Evolutionary conservation across 306 rosid species (phyloP), one percentile per base, ranked within the genome.

Genomic region (Ceratonia siliqua): DNA sequence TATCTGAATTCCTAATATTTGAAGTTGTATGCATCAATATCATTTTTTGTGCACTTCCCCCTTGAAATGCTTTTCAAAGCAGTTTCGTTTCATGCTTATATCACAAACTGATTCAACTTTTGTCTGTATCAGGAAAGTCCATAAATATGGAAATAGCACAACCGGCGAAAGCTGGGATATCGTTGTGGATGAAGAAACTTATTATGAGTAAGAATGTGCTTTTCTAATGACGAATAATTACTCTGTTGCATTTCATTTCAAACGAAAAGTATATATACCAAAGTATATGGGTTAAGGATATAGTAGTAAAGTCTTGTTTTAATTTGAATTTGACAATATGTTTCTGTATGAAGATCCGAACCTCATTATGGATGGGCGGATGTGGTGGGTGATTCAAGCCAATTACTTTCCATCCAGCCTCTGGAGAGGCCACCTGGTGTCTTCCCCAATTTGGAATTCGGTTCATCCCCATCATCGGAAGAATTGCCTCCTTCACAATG

Each of bases 291-390:
- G 33, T 49, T 33, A 50, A 27, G 18, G 33, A 25, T 41, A 45
- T 64, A 45, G 2, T 32, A 12, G 28, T 45, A n/a, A 8, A 3
- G 41, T 62, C 27, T 38, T 9, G 33, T 45, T 35, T 56, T 27
- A 28, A 49, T 74, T 64, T 76, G 50, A 70, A 33, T 72, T 59
- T 71, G 78, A 63, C 55, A 41, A 13, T 55, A 6, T n/a, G 32
- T 76, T 5, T 53, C 22, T 65, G 43, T 48, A 62, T 83, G 64
- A 68, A 94, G 98, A 93, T 94, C 97, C 4, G 96, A 90, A 65
- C 98, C 98, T 69, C 97, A 94, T 75, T 90, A 91, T 68, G 97
- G 98, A 79, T 94, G 97, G 98, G 96, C 96, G 6, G 98, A 94
- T 75, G 96, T 90, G 0, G 96, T 94, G 64, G 97, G 97, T 3